Evolutionary conservation across 164 flowering plant species (phyloP), one percentile per base, ranked within the genome.

Genomic region (Piper betle): DNA sequence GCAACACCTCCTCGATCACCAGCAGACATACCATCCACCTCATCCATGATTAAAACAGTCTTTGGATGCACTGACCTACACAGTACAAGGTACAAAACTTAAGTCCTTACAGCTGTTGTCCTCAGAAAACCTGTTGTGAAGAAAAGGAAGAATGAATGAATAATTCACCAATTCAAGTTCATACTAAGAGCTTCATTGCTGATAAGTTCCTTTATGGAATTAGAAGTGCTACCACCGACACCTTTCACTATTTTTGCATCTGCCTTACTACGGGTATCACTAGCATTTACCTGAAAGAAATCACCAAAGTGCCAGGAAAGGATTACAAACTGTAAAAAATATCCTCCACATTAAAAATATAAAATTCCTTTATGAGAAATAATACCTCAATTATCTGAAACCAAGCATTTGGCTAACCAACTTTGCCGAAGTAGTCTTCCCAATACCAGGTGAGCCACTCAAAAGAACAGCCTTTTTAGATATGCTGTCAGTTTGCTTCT

Each of bases 21-120:
- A 76, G 94, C 92, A 73, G 98, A 93, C 98, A 93, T 93, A 19
- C 98, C 98, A 84, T 93, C 98, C 68, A 93, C 98, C 77, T 93
- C 98, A 78, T 93, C 98, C 98, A 93, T 93, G 57, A 93, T 86
- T 53, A 93, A 79, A 16, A 92, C 96, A 67, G 93, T 69, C 66
- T 84, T 89, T 25, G 73, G 76, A 66, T 78, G 84, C 70, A 83
- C 82, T 64, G 87, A 77, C 71, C 98, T 89, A 79, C 52, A 46
- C 50, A 46, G 12, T 46, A 10, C 50, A 46, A 46, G 50, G 15
- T 10, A 46, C 50, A 72, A 11, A 55, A 55, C 38, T 8, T 55
- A 55, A 55, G 20, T 53, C 55, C 1, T 25, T 25, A 25, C 55
- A 2, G 55, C 7, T 17, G 19, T 53, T 53, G 20, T 7, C 18